Conservation (phyloP, 2,329 filamentous ascomycete species). For the Celoporthe dispersa region DNA sequence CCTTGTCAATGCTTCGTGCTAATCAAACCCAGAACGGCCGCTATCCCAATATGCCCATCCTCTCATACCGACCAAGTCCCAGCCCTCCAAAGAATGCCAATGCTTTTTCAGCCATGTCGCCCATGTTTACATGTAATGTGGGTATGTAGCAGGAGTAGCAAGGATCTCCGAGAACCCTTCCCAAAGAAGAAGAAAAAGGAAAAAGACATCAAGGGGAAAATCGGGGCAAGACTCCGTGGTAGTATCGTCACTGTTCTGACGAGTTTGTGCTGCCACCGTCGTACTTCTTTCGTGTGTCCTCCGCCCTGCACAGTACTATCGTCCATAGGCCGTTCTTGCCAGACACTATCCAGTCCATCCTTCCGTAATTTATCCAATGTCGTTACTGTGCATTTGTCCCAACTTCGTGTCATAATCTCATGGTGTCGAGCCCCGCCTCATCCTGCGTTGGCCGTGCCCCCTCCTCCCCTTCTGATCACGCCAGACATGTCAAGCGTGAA, state of each 20-base stretch:
- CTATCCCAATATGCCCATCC: neutral
- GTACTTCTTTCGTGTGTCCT: neutral
- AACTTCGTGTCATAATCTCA: neutral
- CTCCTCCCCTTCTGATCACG: conserved; percentile 33
- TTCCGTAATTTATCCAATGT: neutral
- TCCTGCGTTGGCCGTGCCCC: neutral
- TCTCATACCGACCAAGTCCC: neutral
- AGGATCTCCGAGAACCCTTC: neutral
- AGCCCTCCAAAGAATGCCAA: neutral
- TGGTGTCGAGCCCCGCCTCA: neutral
- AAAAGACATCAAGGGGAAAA: neutral
- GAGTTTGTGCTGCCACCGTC: neutral
- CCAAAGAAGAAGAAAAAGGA: neutral
- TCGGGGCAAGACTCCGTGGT: neutral
- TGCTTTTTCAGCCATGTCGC: conserved; percentile 5
- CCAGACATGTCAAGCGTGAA: conserved; percentile 39
- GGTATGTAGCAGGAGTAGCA: conserved; percentile 7
- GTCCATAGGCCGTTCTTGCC: neutral
- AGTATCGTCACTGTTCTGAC: neutral
- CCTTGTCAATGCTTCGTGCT: conserved; percentile 1
- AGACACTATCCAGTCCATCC: neutral
- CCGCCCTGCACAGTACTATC: neutral
- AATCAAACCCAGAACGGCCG: neutral
- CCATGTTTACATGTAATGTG: conserved; percentile 5
- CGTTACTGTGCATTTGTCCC: neutral